These are phyloP conservation scores for Chalciporus pseudorubinellus DNA, from an alignment of 768 basidiomycete genomes.

Conservation along the genomic window DNA sequence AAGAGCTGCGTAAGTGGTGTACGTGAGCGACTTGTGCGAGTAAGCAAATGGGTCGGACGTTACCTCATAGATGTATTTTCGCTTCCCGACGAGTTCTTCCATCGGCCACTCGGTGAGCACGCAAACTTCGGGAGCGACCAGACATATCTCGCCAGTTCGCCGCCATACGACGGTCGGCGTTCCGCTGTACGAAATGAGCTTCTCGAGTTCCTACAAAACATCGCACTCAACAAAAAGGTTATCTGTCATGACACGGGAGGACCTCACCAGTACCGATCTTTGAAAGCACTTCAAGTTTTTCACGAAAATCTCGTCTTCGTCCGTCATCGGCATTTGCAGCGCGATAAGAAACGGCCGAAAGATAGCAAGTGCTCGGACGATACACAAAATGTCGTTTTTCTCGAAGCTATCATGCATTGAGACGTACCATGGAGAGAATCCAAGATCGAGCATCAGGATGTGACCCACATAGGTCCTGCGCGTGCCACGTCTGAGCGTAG, in stretches of 20 bases:
- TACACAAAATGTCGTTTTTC: slow-evolving; percentile 91
- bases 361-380: slow-evolving; percentile 91
- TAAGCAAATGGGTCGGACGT: slow-evolving; percentile 19
- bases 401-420: slow-evolving; percentile 66
- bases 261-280: slow-evolving; percentile 77
- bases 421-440: slow-evolving; percentile 35
- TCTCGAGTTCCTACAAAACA: slow-evolving; percentile 81
- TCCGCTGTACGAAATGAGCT: slow-evolving; percentile 94
- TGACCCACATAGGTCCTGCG: slow-evolving; percentile 42
- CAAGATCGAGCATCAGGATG: slow-evolving; percentile 35
- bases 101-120: slow-evolving; percentile 89
- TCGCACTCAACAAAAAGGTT: slow-evolving; percentile 1
- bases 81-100: slow-evolving; percentile 67
- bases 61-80: slow-evolving; percentile 47
- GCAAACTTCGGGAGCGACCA: slow-evolving; percentile 95
- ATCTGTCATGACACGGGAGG: background rate
- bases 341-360: slow-evolving; percentile 97
- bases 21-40: slow-evolving; percentile 18
- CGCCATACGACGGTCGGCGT: slow-evolving; percentile 98
- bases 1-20: slow-evolving; percentile 59
- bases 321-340: slow-evolving; percentile 93
- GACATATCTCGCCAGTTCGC: slow-evolving; percentile 95
- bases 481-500: slow-evolving; percentile 33
- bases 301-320: slow-evolving; percentile 95
- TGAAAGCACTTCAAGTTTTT: slow-evolving; percentile 98